Base-by-base conservation (phyloP, 768 basidiomycete species). In the Solioccasus polychromus region DNA sequence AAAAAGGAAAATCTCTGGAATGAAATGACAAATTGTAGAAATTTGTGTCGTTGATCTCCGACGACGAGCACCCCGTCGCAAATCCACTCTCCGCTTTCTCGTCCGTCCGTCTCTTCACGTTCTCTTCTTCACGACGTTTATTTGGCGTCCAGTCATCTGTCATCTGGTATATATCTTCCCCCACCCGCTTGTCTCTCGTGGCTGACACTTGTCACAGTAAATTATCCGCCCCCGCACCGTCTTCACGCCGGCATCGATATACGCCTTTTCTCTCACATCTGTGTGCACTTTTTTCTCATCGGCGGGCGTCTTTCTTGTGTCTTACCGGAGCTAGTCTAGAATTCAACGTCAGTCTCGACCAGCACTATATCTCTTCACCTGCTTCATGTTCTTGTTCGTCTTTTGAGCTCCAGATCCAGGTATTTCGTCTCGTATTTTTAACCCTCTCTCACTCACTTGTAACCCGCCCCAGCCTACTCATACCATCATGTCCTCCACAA, bases 11-110 rank as follows among this genome's bases (percentile, higher is more conserved):
- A 46, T 60, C 49, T 48, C 48, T 8, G n/a, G n/a, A 10, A 26
- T 41, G 29, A 54, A 51, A 60, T 53, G 51, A 61, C 58, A 61
- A 59, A 58, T 59, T 20, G 26, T 15, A 3, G 25, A 54, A 54
- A 58, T 54, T 59, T 61, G 22, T 40, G 18, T 39, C 42, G 42
- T 48, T 51, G 46, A 47, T 43, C 46, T 22, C 42, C 24, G 50
- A 53, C 57, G 50, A 44, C 56, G 42, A 50, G 19, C 54, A 45
- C 24, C 31, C n/a, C 40, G 23, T 47, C 42, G 9, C 28, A 39
- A 29, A n/a, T 42, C 42, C 42, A 41, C 22, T 51, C 22, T n/a
- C n/a, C n/a, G n/a, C n/a, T n/a, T 8, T 15, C 31, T 5, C 31
- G 7, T 32, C n/a, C 31, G 31, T 32, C n/a, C 14, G 11, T 32